Conservation (phyloP, 352 stramenopile species). For the Pythium diclinum region DNA sequence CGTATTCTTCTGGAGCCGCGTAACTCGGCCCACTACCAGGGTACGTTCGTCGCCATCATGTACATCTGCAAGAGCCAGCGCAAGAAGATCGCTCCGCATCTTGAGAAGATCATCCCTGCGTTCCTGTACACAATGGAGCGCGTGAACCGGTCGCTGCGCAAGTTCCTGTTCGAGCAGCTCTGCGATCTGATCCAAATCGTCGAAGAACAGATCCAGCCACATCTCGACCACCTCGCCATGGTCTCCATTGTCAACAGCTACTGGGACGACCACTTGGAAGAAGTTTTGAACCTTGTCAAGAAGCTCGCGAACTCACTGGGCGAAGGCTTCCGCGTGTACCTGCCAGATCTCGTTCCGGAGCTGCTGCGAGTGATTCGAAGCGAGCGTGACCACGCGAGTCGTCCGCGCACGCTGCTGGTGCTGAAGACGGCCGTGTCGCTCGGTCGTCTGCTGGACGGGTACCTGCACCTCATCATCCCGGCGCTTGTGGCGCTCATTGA, state of each 20-base stretch:
- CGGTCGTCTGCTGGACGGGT: conserved; percentile 73
- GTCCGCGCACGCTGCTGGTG: conserved; percentile 72
- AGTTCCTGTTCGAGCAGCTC: conserved; percentile 96
- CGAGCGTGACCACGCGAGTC: conserved; percentile 62
- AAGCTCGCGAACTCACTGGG: conserved; percentile 83
- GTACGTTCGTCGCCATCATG: conserved; percentile 98
- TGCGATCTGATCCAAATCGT: conserved; percentile 96
- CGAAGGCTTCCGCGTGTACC: conserved; percentile 87
- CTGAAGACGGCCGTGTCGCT: conserved; percentile 78
- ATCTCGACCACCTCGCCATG: conserved; percentile 81
- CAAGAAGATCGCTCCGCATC: conserved; percentile 92
- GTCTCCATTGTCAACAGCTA: conserved; percentile 81
- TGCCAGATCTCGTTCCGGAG: conserved; percentile 85
- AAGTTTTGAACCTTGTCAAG: conserved; percentile 97
- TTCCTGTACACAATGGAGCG: conserved; percentile 94
- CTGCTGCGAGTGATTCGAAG: conserved; percentile 85
- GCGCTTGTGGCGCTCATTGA: conserved; percentile 80
- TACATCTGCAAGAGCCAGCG: conserved; percentile 98
- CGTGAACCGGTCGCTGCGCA: conserved; percentile 83
- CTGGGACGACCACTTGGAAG: conserved; percentile 92
- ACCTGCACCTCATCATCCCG: conserved; percentile 83
- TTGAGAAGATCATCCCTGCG: conserved; percentile 96
- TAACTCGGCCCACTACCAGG: conserved; percentile 95
- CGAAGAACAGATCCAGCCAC: conserved; percentile 93
- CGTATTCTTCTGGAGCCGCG: conserved; percentile 96